phyloP scores from a whole-genome alignment of 2,329 filamentous ascomycete genomes.

The Verticillium klebahnii region DNA sequence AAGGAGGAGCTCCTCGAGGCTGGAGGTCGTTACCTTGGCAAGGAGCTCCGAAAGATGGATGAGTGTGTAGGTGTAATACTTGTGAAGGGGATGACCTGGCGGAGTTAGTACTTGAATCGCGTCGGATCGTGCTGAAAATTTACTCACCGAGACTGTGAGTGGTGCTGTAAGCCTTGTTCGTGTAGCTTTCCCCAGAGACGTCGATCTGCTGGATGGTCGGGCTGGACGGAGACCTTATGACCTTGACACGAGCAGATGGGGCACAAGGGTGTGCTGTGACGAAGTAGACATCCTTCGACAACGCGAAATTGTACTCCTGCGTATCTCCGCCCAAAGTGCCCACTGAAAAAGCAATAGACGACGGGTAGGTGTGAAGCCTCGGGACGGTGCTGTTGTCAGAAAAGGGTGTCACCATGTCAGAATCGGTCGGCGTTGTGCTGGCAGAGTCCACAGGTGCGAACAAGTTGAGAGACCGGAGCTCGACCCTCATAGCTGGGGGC shows the following conservation, averaged over 20 bases:
- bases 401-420: slow-evolving; percentile 31
- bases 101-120: not conserved
- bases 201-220: slow-evolving; percentile 56
- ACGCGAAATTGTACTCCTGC: slow-evolving; percentile 36
- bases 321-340: slow-evolving; percentile 31
- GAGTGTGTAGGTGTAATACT: slow-evolving; percentile 55
- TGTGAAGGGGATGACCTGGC: slow-evolving; percentile 58
- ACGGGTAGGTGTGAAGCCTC: slow-evolving; percentile 32
- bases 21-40: slow-evolving; percentile 34
- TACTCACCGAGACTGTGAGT: slow-evolving; percentile 43
- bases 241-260: slow-evolving; percentile 50
- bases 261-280: slow-evolving; percentile 63
- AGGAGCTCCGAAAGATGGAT: slow-evolving; percentile 56
- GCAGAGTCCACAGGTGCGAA: slow-evolving; percentile 37
- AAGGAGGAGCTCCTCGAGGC: slow-evolving; percentile 41
- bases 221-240: slow-evolving; percentile 55
- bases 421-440: slow-evolving; percentile 38
- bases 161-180: slow-evolving; percentile 39
- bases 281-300: slow-evolving; percentile 58
- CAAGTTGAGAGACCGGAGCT: slow-evolving; percentile 47
- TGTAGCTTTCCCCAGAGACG: slow-evolving; percentile 38
- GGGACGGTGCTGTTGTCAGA: slow-evolving; percentile 26
- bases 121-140: not conserved
- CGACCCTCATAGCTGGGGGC: slow-evolving; percentile 42
- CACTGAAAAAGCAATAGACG: slow-evolving; percentile 35